Evolutionary conservation across 2,329 filamentous ascomycete species (phyloP), one percentile per base, ranked within the genome.

Genomic region (Paecilomyces niveus): DNA sequence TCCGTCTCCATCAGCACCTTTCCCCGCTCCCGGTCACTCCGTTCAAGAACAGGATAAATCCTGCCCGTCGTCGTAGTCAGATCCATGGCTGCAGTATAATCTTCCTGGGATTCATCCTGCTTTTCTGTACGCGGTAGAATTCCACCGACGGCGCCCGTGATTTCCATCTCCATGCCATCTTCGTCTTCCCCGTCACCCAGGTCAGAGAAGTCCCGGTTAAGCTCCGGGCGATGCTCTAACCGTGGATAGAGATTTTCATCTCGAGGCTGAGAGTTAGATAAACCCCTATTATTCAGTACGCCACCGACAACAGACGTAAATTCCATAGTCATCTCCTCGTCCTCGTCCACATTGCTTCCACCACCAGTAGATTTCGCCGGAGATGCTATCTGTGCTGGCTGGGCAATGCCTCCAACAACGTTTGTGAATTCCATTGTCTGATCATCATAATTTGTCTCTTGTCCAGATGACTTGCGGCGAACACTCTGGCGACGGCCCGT

Each of bases 11-110:
- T 84, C 11, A 83, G 69, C 53, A 78, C 78, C 67, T 83, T 86
- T 8, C 80, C 83, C 58, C 80, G 74, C 8, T 73, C 69, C 45
- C 80, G 79, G 35, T 75, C 72, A 54, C 75, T 75, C 21, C 69
- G 68, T 67, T 62, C 71, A 22, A 67, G 60, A 62, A 71, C 76
- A 70, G 68, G 68, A 50, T 89, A 75, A 55, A 90, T 89, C 8
- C 80, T 79, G 9, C 87, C 87, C 53, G 89, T 76, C 5, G 82
- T 83, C 53, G 79, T 79, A 1, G 87, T 89, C 69, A 89, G 84
- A 53, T 89, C 86, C 86, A 89, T 89, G 0, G 80, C 84, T 69
- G 82, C 78, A 1, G 83, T 85, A 55, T 73, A 66, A 57, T 75
- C 75, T 3, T 76, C 75, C 62, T 63, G 68, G 53, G 59, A 68